Conservation (phyloP, 2,329 filamentous ascomycete species). For the Mollisia scopiformis region DNA sequence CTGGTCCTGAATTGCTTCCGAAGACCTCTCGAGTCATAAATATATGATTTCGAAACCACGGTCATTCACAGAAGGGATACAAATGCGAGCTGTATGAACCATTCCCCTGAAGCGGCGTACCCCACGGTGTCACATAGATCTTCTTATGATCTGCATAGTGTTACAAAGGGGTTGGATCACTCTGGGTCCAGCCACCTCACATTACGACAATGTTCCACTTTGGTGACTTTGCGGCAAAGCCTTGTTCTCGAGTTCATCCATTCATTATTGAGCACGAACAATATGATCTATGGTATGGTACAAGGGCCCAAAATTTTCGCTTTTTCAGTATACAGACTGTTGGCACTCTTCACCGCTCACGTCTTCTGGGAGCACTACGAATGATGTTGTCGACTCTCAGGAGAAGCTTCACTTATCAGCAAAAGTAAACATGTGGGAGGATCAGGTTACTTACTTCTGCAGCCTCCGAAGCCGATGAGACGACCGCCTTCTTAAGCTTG, state of each 20-base stretch:
- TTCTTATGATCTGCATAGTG: not conserved
- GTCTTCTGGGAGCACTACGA: conserved; percentile 81
- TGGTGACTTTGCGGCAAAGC: not conserved
- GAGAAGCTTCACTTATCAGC: conserved; percentile 64
- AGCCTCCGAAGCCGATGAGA: conserved; percentile 93
- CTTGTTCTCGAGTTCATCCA: conserved; percentile 24
- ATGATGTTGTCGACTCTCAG: conserved; percentile 98
- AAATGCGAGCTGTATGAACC: not conserved
- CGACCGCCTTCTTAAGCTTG: conserved; percentile 98
- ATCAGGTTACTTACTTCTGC: conserved; percentile 74
- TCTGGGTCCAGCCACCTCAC: not conserved
- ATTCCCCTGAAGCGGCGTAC: not conserved
- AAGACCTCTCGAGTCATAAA: not conserved
- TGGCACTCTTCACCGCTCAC: conserved; percentile 67
- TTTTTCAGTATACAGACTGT: conserved; percentile 36
- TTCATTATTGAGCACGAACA: conserved; percentile 35
- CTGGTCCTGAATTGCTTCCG: not conserved
- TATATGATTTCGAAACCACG: not conserved
- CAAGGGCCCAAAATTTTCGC: conserved; percentile 31
- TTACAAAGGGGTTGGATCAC: conserved; percentile 3
- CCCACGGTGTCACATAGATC: not conserved
- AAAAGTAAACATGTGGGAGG: conserved; percentile 12
- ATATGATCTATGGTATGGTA: conserved; percentile 41
- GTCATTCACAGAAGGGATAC: not conserved
- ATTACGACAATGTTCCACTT: not conserved